Conservation (phyloP, 805 yeast species). For the Metschnikowia lachancei region DNA sequence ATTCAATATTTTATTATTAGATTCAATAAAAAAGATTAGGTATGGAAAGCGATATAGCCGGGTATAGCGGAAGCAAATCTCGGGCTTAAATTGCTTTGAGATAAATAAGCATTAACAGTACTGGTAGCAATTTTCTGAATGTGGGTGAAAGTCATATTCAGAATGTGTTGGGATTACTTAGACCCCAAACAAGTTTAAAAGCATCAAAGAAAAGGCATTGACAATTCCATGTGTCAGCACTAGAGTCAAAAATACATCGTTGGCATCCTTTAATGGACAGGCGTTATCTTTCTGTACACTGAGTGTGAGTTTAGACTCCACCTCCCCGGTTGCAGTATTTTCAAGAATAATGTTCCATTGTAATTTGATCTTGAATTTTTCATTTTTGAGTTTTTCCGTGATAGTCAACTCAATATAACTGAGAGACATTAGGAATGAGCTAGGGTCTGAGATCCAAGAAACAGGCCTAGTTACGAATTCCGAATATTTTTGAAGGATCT, state of each 20-base stretch:
- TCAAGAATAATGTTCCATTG: constrained; percentile 13
- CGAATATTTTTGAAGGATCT: constrained; percentile 22
- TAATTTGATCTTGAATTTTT: constrained; percentile 9
- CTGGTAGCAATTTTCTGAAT: too few species aligned
- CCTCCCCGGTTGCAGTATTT: constrained; percentile 8
- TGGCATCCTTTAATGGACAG: constrained; percentile 13
- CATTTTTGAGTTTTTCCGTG: not conserved
- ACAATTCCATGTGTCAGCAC: constrained; percentile 26
- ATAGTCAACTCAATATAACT: constrained; percentile 14
- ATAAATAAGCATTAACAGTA: too few species aligned
- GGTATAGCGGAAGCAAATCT: too few species aligned
- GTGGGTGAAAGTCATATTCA: not conserved
- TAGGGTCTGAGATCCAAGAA: constrained; percentile 4
- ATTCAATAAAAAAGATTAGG: too few species aligned
- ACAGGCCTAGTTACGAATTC: constrained; percentile 16
- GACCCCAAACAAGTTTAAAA: constrained; percentile 19
- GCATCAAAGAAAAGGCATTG: constrained; percentile 24
- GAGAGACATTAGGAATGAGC: constrained; percentile 5
- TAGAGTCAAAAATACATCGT: constrained; percentile 22
- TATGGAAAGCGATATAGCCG: too few species aligned
- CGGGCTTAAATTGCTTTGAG: too few species aligned
- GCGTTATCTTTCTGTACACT: constrained; percentile 8
- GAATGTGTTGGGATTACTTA: not conserved
- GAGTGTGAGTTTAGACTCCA: constrained; percentile 8
- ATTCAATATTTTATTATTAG: too few species aligned